Evolutionary conservation across 805 yeast species (phyloP).

Genomic region (Lipomyces japonicus): DNA sequence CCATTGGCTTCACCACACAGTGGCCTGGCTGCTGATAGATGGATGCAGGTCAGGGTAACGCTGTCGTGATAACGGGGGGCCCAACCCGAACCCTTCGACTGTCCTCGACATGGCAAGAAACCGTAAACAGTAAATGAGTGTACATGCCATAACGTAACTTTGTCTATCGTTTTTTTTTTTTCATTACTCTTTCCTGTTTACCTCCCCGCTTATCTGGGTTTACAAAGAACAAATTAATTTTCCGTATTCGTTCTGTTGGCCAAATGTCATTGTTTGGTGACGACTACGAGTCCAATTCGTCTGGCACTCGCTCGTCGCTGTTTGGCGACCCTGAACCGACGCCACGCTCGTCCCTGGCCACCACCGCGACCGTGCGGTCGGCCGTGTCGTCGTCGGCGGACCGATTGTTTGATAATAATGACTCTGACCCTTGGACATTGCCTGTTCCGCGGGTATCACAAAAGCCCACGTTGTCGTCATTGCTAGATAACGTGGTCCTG

Average conservation of each 20-base stretch:
- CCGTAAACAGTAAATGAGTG: too few species aligned
- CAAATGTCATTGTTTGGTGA: constrained; percentile 30
- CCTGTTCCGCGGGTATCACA: constrained; percentile 8
- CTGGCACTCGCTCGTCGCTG: constrained; percentile 19
- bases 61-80: too few species aligned
- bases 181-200: too few species aligned
- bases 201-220: too few species aligned
- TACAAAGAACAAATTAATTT: too few species aligned
- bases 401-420: constrained; percentile 3
- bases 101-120: too few species aligned
- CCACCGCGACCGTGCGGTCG: constrained; percentile 4
- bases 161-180: constrained; percentile 18
- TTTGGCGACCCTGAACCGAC: constrained; percentile 11
- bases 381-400: neutral
- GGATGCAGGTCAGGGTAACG: too few species aligned
- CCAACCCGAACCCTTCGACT: too few species aligned
- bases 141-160: too few species aligned
- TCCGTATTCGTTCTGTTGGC: neutral
- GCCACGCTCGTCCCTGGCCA: constrained; percentile 2
- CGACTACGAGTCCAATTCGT: constrained; percentile 27
- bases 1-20: too few species aligned
- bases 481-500: constrained; percentile 20
- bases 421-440: constrained; percentile 9
- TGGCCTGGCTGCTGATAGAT: too few species aligned
- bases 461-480: constrained; percentile 25